Conservation (phyloP, 1,284 basidiomycete species). For the Hortiboletus rubellus region DNA sequence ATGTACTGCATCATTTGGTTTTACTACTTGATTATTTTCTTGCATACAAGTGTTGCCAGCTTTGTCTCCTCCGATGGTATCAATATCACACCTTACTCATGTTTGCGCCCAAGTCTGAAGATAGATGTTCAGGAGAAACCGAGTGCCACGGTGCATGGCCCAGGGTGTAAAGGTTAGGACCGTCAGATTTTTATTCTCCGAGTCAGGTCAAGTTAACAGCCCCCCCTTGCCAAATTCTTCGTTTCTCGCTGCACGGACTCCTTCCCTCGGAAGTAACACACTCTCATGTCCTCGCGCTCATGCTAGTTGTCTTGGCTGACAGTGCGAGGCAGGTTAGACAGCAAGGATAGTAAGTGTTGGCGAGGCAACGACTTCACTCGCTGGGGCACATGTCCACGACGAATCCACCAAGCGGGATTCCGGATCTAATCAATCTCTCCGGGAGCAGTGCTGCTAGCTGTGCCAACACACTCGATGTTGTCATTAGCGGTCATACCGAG, state of each 20-base stretch:
- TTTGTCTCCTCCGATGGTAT: slow-evolving; percentile 7
- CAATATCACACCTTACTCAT: not conserved
- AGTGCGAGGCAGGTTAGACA: no score
- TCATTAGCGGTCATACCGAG: not conserved
- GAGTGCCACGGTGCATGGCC: no score
- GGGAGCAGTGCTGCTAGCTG: not conserved
- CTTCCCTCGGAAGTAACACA: no score
- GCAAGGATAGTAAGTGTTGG: not conserved
- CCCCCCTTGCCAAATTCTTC: no score
- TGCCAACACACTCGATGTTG: not conserved
- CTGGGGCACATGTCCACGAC: not conserved
- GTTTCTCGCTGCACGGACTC: no score
- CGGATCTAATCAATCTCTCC: not conserved
- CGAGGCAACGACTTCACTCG: not conserved
- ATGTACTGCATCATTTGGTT: slow-evolving; percentile 19
- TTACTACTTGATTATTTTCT: slow-evolving; percentile 22
- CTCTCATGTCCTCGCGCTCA: no score
- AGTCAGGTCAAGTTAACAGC: no score
- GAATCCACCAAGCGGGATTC: not conserved
- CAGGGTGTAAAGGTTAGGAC: no score
- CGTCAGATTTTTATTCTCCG: no score
- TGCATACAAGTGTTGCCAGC: slow-evolving; percentile 17
- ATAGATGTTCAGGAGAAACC: no score
- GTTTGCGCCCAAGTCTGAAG: no score
- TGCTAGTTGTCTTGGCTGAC: no score